phyloP scores from a whole-genome alignment of 306 rosid genomes.

The Mimosa bimucronata region DNA sequence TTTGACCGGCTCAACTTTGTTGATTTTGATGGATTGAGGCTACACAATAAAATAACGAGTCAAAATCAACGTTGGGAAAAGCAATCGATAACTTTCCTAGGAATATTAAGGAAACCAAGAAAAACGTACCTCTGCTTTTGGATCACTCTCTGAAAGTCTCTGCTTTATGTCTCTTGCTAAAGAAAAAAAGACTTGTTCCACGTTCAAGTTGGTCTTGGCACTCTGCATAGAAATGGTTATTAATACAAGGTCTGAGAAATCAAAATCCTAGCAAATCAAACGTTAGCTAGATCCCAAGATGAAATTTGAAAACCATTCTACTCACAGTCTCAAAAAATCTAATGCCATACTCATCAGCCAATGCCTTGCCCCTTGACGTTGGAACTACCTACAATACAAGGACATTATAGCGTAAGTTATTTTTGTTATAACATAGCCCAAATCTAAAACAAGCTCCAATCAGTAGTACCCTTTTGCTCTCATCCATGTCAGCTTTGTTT shows the following conservation, averaged over 20 bases:
- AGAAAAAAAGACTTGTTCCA: slow-evolving; percentile 40
- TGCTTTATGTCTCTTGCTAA: slow-evolving; percentile 43
- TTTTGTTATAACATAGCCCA: background rate
- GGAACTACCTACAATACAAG: slow-evolving; percentile 41
- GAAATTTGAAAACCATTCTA: background rate
- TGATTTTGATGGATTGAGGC: slow-evolving; percentile 36
- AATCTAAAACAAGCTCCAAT: background rate
- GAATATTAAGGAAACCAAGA: slow-evolving; percentile 1
- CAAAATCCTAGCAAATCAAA: slow-evolving; percentile 1
- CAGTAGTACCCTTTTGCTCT: slow-evolving; percentile 40
- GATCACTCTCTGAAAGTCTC: slow-evolving; percentile 35
- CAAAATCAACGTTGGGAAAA: background rate
- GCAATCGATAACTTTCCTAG: background rate
- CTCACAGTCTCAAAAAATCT: slow-evolving; percentile 41
- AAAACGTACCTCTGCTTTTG: slow-evolving; percentile 22
- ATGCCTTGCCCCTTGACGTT: slow-evolving; percentile 42
- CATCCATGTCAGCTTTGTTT: slow-evolving; percentile 48
- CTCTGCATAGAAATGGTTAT: slow-evolving; percentile 36
- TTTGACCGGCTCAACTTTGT: slow-evolving; percentile 26
- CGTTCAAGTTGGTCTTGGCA: slow-evolving; percentile 46
- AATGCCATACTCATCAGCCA: slow-evolving; percentile 44
- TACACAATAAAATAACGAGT: slow-evolving; percentile 1
- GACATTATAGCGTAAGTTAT: background rate
- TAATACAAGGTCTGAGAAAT: background rate
- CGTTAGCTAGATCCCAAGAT: background rate